Percentiles rank a stretch among this genome's conserved stretches.
phyloP scores from a whole-genome alignment of 1,139 yeast species.

The Pichia terricola region DNA sequence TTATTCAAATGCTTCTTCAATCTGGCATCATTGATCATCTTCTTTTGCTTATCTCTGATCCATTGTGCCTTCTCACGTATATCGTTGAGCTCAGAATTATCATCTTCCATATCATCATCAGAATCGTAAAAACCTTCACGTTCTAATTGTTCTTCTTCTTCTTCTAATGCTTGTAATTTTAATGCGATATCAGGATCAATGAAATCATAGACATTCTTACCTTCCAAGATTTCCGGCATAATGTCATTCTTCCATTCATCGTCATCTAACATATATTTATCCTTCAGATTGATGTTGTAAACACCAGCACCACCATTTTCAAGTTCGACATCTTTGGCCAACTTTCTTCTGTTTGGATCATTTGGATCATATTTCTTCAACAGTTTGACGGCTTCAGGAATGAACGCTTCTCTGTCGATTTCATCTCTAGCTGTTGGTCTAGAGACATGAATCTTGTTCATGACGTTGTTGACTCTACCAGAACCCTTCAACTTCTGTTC shows the following conservation, averaged over 20 bases:
- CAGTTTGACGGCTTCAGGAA: conserved; percentile 63
- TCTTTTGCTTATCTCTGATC: conserved; percentile 93
- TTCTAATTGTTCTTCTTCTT: conserved; percentile 91
- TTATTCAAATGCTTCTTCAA: conserved; percentile 81
- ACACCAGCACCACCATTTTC: conserved; percentile 99
- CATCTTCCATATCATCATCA: conserved; percentile 64
- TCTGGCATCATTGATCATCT: conserved; percentile 84
- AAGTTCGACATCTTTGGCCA: conserved; percentile 83
- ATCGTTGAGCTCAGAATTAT: conserved; percentile 52
- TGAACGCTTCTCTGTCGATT: conserved; percentile 62
- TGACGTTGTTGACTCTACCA: conserved; percentile 77
- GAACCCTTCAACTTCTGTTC: conserved; percentile 95
- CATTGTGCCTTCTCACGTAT: conserved; percentile 82
- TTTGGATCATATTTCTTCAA: conserved; percentile 60
- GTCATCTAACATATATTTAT: conserved; percentile 81
- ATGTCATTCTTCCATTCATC: conserved; percentile 97
- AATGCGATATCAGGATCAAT: conserved; percentile 92
- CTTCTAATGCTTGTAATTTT: conserved; percentile 89
- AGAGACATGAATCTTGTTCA: conserved; percentile 94
- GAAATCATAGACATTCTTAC: conserved; percentile 94
- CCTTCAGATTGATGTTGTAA: conserved; percentile 85
- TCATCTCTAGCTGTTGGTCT: conserved; percentile 86
- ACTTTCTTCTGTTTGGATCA: conserved; percentile 74
- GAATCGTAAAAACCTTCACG: conserved; percentile 93
- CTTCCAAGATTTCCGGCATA: conserved; percentile 94